Evolutionary conservation across 345 rosid genomes (phyloP).

Genomic region (rapeseed (Brassica napus)): Da-Ae NC_063446.1:55910501-55911000

Average conservation of each 20-base stretch:
- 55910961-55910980: constrained; percentile 94
- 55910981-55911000: constrained; percentile 80
- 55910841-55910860: neutral
- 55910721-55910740: neutral
- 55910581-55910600: neutral
- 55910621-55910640: neutral
- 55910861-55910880: neutral
- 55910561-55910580: constrained; percentile 2
- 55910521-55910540: neutral
- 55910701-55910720: constrained; percentile 34
- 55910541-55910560: constrained; percentile 19
- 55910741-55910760: constrained; percentile 37
- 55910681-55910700: constrained; percentile 1
- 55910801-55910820: neutral
- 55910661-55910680: constrained; percentile 27
- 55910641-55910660: constrained; percentile 38
- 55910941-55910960: constrained; percentile 98
- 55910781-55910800: constrained; percentile 7
- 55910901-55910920: constrained; percentile 1
- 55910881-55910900: neutral
- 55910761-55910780: constrained; percentile 25
- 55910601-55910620: constrained; percentile 6
- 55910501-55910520: neutral
- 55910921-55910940: constrained; percentile 82
- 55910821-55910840: neutral